Evolutionary conservation across 257 asterid species (phyloP), one percentile per base, ranked within the genome.

Genomic region (Plantago elongata): DNA sequence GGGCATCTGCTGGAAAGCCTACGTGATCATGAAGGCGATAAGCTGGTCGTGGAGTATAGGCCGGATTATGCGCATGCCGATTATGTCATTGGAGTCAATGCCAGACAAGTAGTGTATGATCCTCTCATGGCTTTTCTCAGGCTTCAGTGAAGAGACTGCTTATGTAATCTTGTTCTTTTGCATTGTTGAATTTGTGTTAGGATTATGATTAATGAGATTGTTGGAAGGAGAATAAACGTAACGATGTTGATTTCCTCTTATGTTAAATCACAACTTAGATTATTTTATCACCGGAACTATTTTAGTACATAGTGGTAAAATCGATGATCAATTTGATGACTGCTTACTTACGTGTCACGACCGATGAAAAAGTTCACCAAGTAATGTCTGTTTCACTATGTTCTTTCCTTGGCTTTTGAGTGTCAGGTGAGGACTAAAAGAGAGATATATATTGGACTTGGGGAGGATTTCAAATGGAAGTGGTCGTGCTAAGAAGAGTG

Each of bases 371-470:
- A n/a, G n/a, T n/a, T n/a, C n/a, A n/a, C n/a, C n/a, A n/a, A n/a
- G n/a, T n/a, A n/a, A n/a, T n/a, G n/a, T n/a, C 38, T 34, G 1
- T 48, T 44, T 11, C 57, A 62, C 56, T n/a, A 17, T 16, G 9
- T 30, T 50, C 45, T 10, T 52, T 61, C 14, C 29, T 46, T 66
- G n/a, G n/a, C n/a, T 52, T 9, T 9, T 3, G 18, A 62, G 37
- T 15, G 44, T 64, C 65, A 88, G 96, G 96, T 83, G 66, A 84
- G 79, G 40, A 88, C 96, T n/a, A 6, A 55, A 76, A 45, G 96
- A 87, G 62, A 94, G 96, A 4, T 84, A 74, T 66, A 81, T 83
- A 38, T 75, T 87, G 14, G 81, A 89, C 72, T 13, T 88, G 71
- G 89, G 83, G 57, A 80, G 96, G 67, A 83, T 87, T 13, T 90